phyloP scores from a whole-genome alignment of 345 rosid species.

The Salix exigua region DNA sequence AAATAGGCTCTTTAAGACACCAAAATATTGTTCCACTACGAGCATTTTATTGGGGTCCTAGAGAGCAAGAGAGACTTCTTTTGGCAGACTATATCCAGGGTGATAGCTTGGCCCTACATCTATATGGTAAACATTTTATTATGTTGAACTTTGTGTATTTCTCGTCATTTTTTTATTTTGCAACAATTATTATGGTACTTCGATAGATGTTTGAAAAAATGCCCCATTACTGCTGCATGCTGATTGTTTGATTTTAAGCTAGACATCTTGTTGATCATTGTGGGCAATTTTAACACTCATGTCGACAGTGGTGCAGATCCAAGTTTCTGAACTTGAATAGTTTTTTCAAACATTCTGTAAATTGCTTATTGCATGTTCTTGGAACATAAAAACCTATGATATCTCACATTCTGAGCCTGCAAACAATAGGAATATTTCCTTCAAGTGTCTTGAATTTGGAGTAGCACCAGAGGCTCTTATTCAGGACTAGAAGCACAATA shows the following conservation, averaged over 20 bases:
- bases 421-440: background rate
- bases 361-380: background rate
- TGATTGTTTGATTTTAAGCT: conserved; percentile 2
- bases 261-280: background rate
- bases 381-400: background rate
- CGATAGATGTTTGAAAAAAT: background rate
- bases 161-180: background rate
- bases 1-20: conserved; percentile 68
- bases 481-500: background rate
- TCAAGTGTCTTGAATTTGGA: background rate
- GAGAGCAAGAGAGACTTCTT: conserved; percentile 93
- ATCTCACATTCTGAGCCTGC: background rate
- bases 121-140: conserved; percentile 60
- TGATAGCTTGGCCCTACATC: conserved; percentile 89
- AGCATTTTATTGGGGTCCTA: conserved; percentile 95
- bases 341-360: background rate
- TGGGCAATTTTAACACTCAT: background rate
- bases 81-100: conserved; percentile 77
- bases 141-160: background rate
- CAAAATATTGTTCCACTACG: conserved; percentile 70
- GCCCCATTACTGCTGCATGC: background rate
- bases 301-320: background rate
- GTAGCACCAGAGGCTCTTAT: background rate
- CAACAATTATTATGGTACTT: background rate
- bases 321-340: background rate